These are phyloP conservation scores for Withania somnifera DNA, from an alignment of 305 asterid species.

Conservation along the genomic window DNA sequence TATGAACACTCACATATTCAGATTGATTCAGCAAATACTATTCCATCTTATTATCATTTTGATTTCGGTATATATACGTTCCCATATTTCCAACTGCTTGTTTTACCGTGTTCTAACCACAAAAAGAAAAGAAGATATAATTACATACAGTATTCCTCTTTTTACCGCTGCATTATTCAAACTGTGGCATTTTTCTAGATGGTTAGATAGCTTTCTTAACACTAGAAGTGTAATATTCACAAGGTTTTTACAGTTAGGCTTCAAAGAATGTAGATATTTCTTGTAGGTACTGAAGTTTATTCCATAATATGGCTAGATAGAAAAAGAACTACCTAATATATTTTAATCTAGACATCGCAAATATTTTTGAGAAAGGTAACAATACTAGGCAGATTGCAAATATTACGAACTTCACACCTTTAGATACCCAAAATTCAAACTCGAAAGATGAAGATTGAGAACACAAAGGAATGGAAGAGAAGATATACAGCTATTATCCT, in stretches of 20 bases:
- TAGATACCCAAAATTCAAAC: neutral
- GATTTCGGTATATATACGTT: neutral
- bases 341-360: neutral
- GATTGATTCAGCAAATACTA: neutral
- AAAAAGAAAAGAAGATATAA: neutral
- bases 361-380: neutral
- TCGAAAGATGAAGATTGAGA: neutral
- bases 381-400: neutral
- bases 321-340: neutral
- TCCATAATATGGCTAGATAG: neutral
- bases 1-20: neutral
- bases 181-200: neutral
- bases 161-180: neutral
- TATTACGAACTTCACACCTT: neutral
- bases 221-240: neutral
- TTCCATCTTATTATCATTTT: neutral
- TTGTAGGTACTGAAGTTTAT: neutral
- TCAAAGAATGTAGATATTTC: neutral
- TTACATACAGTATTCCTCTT: neutral
- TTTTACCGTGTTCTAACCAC: neutral
- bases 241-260: neutral
- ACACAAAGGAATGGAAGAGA: neutral
- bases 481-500: neutral
- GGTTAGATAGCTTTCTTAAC: neutral
- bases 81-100: neutral